Evolutionary conservation across 2,329 filamentous ascomycete species (phyloP).

Genomic region (Colletotrichum sp.): DNA sequence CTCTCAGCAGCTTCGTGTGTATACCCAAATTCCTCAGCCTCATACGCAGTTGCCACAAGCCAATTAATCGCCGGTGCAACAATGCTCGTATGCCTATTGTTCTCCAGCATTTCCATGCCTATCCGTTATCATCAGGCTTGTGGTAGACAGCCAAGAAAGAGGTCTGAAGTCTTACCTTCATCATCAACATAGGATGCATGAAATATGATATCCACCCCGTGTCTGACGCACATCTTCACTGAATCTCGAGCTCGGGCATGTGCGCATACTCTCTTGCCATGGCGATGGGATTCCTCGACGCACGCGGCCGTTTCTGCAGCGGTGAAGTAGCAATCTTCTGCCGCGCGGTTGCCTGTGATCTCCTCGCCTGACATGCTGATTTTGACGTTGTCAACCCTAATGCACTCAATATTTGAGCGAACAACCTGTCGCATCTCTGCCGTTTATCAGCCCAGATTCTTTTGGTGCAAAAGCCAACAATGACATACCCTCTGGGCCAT

Average conservation of each 20-base stretch:
- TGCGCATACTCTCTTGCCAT: neutral
- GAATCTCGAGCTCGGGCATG: neutral
- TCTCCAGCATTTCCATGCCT: neutral
- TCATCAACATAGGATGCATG: neutral
- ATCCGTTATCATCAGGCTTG: rapidly evolving
- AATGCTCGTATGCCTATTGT: rapidly evolving
- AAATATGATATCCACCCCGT: neutral
- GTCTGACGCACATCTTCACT: neutral
- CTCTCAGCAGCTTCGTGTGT: neutral
- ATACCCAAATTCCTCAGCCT: neutral
- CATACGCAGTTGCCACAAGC: neutral
- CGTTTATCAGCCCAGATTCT: neutral
- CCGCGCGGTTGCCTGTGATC: neutral
- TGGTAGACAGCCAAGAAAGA: neutral
- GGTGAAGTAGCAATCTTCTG: neutral
- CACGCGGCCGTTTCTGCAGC: neutral
- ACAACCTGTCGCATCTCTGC: neutral
- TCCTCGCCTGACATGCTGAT: neutral
- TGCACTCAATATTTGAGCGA: neutral
- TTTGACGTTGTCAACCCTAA: neutral
- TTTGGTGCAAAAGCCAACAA: rapidly evolving
- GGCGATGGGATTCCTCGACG: neutral
- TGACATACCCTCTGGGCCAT: neutral
- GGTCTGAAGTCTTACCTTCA: neutral
- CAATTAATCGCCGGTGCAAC: neutral